Conservation (phyloP, 2,329 filamentous ascomycete species). For the Monosporascus sp. region DNA sequence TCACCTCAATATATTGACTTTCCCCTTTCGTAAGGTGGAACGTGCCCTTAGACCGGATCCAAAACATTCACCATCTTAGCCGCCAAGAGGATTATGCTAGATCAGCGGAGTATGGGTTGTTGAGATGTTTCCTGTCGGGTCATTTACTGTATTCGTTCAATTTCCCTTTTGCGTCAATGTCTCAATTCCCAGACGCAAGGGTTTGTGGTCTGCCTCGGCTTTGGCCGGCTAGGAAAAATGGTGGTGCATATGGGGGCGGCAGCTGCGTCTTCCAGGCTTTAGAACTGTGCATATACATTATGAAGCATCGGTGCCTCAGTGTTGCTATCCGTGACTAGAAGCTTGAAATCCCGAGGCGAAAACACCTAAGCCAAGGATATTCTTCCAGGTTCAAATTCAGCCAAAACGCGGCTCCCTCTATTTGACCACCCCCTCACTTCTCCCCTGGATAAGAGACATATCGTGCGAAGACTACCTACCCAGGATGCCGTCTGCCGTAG, state of each 20-base stretch:
- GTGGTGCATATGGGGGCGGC: no score
- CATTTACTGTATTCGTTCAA: no score
- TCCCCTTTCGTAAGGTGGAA: neutral
- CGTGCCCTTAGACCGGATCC: neutral
- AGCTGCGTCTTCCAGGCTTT: no score
- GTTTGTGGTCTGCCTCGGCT: no score
- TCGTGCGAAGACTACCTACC: neutral
- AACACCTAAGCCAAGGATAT: neutral
- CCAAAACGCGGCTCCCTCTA: neutral
- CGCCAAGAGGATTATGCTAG: neutral
- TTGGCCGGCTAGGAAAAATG: no score
- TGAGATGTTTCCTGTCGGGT: no score
- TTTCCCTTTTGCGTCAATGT: no score
- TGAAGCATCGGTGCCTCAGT: no score
- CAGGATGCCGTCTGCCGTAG: slow-evolving; percentile 14
- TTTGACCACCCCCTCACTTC: neutral
- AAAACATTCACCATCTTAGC: neutral
- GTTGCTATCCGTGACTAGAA: no score
- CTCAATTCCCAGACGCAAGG: no score
- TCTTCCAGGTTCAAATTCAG: neutral
- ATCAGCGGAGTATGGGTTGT: no score
- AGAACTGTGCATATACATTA: no score
- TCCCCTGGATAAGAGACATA: neutral
- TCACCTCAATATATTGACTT: neutral
- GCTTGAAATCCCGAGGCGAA: neutral